Conservation (phyloP, 148 eudicot genomes). For the Vaccinium darrowii region DNA sequence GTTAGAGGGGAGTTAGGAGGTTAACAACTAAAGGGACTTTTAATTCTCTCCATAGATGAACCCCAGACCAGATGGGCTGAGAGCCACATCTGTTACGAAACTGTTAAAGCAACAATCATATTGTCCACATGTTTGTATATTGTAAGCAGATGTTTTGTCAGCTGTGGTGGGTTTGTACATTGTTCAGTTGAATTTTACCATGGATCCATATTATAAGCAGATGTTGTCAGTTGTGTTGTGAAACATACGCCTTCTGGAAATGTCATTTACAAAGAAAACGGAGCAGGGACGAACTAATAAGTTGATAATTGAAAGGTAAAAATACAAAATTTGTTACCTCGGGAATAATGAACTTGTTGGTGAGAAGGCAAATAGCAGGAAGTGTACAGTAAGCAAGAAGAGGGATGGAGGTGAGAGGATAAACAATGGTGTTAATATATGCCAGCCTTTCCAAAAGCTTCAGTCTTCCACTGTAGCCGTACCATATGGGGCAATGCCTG, state of each 20-base stretch:
- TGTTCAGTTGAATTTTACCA: neutral
- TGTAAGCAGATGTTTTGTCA: neutral
- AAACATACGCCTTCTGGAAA: neutral
- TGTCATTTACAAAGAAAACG: neutral
- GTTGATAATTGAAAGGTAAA: neutral
- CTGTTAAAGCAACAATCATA: neutral
- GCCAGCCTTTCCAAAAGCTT: constrained; percentile 70
- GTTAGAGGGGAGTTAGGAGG: too few relatives aligned
- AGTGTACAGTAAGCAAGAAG: constrained; percentile 67
- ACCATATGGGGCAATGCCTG: constrained; percentile 81
- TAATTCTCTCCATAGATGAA: too few relatives aligned
- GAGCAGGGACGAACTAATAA: neutral
- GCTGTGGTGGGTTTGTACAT: too few relatives aligned
- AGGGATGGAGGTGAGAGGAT: constrained; percentile 69
- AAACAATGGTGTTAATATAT: constrained; percentile 63
- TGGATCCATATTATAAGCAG: neutral
- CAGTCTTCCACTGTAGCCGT: constrained; percentile 58
- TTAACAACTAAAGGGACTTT: too few relatives aligned
- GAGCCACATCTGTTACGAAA: neutral
- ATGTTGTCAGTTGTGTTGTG: neutral
- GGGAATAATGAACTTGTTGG: constrained; percentile 72
- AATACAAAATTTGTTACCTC: constrained; percentile 40
- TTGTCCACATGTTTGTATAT: neutral
- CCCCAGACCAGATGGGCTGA: too few relatives aligned
- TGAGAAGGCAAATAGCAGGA: constrained; percentile 71